Evolutionary conservation across 1,139 yeast species (phyloP).

Genomic region (Geotrichum aggregatum): DNA sequence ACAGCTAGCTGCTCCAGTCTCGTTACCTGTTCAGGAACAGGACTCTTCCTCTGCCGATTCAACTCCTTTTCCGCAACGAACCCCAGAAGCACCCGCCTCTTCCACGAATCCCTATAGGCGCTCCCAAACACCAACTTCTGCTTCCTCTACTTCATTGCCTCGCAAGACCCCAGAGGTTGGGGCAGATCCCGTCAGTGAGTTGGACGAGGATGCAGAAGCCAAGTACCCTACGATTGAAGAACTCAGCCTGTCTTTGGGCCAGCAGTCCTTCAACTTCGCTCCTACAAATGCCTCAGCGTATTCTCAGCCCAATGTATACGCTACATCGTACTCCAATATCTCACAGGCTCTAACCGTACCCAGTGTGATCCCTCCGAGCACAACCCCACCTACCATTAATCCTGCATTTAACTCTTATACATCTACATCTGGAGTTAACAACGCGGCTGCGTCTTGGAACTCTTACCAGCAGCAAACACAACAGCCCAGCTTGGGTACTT

Average conservation of each 20-base stretch:
- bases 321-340: conserved; percentile 12
- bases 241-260: conserved; percentile 31
- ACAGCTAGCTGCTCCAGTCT: conserved; percentile 18
- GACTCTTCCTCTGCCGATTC: conserved; percentile 24
- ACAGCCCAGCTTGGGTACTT: not conserved
- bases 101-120: not conserved
- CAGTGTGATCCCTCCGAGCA: conserved; percentile 4
- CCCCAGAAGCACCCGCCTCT: not conserved
- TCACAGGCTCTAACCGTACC: conserved; percentile 5
- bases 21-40: conserved; percentile 24
- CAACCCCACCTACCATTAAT: conserved; percentile 1
- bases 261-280: conserved; percentile 24
- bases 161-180: conserved; percentile 8
- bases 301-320: conserved; percentile 3
- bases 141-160: conserved; percentile 14
- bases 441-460: conserved; percentile 11
- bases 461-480: conserved; percentile 1
- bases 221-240: conserved; percentile 39
- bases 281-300: conserved; percentile 9
- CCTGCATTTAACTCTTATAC: conserved; percentile 5
- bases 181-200: conserved; percentile 14
- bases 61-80: not conserved
- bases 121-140: conserved; percentile 1
- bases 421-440: conserved; percentile 1
- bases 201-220: conserved; percentile 26